Conservation (phyloP, 2,329 filamentous ascomycete species). For the Pseudocercospora eumusae region DNA sequence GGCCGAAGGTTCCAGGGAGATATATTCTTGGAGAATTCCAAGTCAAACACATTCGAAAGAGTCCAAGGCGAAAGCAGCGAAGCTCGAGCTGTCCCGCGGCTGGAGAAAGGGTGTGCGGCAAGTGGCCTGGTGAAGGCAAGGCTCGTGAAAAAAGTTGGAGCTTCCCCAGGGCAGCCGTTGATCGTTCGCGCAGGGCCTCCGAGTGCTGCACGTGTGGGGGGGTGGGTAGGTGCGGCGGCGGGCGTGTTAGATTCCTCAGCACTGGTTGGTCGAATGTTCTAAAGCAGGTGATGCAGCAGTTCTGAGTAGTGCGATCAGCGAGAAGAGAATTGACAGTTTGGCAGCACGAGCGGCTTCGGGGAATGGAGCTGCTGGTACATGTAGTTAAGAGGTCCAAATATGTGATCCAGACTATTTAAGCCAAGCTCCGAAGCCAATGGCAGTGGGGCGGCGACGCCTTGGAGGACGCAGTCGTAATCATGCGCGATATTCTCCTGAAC, state of each 20-base stretch:
- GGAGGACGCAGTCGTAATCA: background rate
- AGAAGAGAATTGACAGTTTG: background rate
- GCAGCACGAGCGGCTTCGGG: constrained; percentile 7
- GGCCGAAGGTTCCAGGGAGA: constrained; percentile 2
- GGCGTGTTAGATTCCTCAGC: constrained; percentile 17
- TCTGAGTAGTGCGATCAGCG: constrained; percentile 17
- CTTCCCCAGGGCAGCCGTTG: constrained; percentile 9
- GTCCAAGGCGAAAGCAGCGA: constrained; percentile 3
- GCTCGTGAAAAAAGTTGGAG: constrained; percentile 16
- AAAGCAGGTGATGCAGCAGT: constrained; percentile 9
- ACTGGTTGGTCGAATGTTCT: constrained; percentile 11
- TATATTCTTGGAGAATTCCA: constrained; percentile 1
- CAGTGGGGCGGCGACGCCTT: background rate
- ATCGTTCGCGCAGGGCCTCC: constrained; percentile 14
- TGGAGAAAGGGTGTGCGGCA: constrained; percentile 13
- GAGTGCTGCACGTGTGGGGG: constrained; percentile 15
- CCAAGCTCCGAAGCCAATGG: constrained; percentile 5
- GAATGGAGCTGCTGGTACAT: background rate
- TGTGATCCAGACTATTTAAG: background rate
- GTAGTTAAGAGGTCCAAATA: background rate
- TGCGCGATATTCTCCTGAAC: background rate
- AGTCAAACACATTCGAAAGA: constrained; percentile 13
- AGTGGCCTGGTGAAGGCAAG: constrained; percentile 10
- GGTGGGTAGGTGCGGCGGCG: constrained; percentile 1
- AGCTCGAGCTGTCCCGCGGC: constrained; percentile 9